A percentile compares a stretch with the other conserved stretches of the same genome.
phyloP scores from a whole-genome alignment of 192 early-diverging fungal species.

The Phycomyces blakesleeanus region DNA sequence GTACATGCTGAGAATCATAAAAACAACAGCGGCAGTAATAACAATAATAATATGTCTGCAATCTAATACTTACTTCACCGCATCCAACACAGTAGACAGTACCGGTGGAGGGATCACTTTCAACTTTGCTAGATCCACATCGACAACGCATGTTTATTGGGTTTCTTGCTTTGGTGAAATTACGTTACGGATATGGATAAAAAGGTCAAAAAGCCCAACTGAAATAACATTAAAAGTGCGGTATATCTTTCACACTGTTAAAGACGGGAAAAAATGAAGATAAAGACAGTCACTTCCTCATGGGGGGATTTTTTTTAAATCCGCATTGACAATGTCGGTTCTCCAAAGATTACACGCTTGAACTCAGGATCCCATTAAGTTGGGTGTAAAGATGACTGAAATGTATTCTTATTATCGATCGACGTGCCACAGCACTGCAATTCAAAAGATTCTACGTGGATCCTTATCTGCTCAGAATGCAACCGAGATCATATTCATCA shows the following conservation, averaged over 20 bases:
- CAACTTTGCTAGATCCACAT: constrained; percentile 27
- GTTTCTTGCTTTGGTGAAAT: background rate
- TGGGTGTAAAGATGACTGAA: background rate
- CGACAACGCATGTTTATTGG: constrained; percentile 17
- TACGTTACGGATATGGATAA: background rate
- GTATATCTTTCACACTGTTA: too few relatives aligned
- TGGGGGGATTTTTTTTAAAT: too few relatives aligned
- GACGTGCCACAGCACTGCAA: constrained; percentile 6
- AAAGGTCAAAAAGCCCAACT: too few relatives aligned
- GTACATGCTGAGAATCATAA: background rate
- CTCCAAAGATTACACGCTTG: too few relatives aligned
- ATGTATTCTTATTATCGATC: constrained; percentile 18
- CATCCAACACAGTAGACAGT: constrained; percentile 25
- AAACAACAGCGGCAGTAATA: background rate
- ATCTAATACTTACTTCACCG: constrained; percentile 10
- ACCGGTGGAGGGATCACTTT: constrained; percentile 19
- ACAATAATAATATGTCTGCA: too few relatives aligned
- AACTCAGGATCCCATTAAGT: too few relatives aligned
- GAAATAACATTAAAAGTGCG: too few relatives aligned
- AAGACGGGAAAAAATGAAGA: too few relatives aligned
- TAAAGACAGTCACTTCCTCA: too few relatives aligned
- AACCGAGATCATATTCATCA: constrained; percentile 4
- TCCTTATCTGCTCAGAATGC: background rate
- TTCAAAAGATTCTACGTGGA: background rate
- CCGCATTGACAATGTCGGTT: too few relatives aligned